Evolutionary conservation across 352 stramenopile genomes (phyloP).

Genomic region (Phytopythium boreale): DNA sequence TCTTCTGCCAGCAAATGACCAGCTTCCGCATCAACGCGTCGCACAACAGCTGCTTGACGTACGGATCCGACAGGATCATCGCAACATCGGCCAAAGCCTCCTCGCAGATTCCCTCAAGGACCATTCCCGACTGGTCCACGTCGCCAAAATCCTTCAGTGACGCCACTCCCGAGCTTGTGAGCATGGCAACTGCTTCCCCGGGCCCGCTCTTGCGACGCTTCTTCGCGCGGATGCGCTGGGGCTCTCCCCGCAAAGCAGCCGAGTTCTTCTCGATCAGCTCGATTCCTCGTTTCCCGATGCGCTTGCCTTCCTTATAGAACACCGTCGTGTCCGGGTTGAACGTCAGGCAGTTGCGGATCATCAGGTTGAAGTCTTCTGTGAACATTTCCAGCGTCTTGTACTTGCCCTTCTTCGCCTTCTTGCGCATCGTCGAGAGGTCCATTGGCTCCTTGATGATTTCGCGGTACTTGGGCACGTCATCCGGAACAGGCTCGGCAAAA

Average conservation of each 20-base stretch:
- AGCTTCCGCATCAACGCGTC: conserved; percentile 72
- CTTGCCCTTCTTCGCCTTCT: conserved; percentile 72
- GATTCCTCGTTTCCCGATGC: conserved; percentile 74
- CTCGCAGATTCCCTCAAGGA: conserved; percentile 78
- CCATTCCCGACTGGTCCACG: conserved; percentile 79
- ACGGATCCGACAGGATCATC: conserved; percentile 70
- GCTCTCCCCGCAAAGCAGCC: conserved; percentile 56
- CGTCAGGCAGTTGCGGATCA: conserved; percentile 86
- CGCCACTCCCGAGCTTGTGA: conserved; percentile 62
- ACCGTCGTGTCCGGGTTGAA: conserved; percentile 86
- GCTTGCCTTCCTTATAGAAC: conserved; percentile 88
- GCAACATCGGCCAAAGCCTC: conserved; percentile 72
- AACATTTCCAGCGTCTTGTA: conserved; percentile 84
- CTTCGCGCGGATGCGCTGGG: conserved; percentile 70
- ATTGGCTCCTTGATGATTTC: conserved; percentile 85
- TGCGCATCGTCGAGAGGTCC: conserved; percentile 83
- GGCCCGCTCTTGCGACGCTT: conserved; percentile 66
- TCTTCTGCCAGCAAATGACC: conserved; percentile 48
- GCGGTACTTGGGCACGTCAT: conserved; percentile 81
- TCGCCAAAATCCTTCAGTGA: conserved; percentile 68
- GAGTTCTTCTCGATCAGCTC: conserved; percentile 77
- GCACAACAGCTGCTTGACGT: conserved; percentile 78
- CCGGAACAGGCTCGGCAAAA: conserved; percentile 82
- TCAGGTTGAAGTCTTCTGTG: conserved; percentile 76
- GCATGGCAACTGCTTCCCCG: conserved; percentile 60